Conservation (phyloP, 1,284 basidiomycete species). For the Sporisorium graminicola region DNA sequence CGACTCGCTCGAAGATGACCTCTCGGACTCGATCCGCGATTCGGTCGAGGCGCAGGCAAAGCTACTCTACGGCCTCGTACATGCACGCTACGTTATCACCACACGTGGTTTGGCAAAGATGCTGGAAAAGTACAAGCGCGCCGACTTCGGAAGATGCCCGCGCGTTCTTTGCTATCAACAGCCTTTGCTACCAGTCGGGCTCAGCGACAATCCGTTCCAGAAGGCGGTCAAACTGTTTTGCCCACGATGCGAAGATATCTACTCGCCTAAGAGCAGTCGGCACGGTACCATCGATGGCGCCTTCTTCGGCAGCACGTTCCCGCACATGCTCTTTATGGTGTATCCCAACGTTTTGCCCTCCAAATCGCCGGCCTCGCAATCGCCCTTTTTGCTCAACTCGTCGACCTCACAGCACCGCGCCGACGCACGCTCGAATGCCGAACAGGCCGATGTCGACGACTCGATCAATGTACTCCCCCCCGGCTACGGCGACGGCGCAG, state of each 20-base stretch:
- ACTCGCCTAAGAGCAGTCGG: conserved; percentile 66
- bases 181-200: conserved; percentile 64
- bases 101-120: conserved; percentile 68
- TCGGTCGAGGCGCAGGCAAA: conserved; percentile 67
- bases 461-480: conserved; percentile 48
- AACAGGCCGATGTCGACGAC: conserved; percentile 73
- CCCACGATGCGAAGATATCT: conserved; percentile 68
- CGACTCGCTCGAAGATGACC: conserved; percentile 66
- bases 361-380: conserved; percentile 58
- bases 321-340: conserved; percentile 73
- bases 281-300: conserved; percentile 70
- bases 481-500: conserved; percentile 13
- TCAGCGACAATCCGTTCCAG: conserved; percentile 67
- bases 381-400: conserved; percentile 55
- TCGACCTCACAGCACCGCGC: conserved; percentile 32
- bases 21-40: conserved; percentile 63
- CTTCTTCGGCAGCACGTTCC: conserved; percentile 68
- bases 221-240: conserved; percentile 69
- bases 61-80: conserved; percentile 67
- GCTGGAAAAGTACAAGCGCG: conserved; percentile 69
- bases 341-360: conserved; percentile 78
- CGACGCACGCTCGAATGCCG: conserved; percentile 19
- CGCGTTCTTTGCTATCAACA: conserved; percentile 68
- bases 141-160: conserved; percentile 68
- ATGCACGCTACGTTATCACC: conserved; percentile 68